phyloP scores from a whole-genome alignment of 2,329 filamentous ascomycete species.

The Diaporthe helianthi region DNA sequence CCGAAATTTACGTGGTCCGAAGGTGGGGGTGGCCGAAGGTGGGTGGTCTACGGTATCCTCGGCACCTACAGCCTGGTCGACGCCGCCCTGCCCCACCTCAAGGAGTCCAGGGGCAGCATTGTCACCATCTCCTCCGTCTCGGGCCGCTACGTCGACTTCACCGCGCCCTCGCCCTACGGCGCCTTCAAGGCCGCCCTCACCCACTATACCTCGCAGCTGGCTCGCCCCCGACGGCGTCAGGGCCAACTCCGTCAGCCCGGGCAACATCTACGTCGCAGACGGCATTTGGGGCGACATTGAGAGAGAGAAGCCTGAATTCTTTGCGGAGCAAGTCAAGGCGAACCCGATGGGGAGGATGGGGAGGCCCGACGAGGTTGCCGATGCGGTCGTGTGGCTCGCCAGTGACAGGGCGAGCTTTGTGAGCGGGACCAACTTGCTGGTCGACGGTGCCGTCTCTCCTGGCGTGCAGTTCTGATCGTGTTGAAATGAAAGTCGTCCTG shows the following conservation, averaged over 20 bases:
- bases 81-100: slow-evolving; percentile 43
- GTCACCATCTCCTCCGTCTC: slow-evolving; percentile 46
- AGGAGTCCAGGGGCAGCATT: slow-evolving; percentile 44
- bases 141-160: slow-evolving; percentile 47
- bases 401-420: slow-evolving; percentile 36
- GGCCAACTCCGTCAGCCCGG: slow-evolving; percentile 45
- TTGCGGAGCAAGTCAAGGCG: slow-evolving; percentile 36
- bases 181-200: slow-evolving; percentile 46
- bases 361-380: slow-evolving; percentile 37
- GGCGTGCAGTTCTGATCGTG: slow-evolving; percentile 33
- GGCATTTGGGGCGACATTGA: slow-evolving; percentile 46
- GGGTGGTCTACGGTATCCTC: too few relatives aligned
- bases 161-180: slow-evolving; percentile 46
- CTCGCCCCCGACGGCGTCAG: slow-evolving; percentile 45
- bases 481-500: neutral
- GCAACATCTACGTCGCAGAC: slow-evolving; percentile 47
- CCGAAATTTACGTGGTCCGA: too few relatives aligned
- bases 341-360: slow-evolving; percentile 37
- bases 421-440: slow-evolving; percentile 35
- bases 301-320: slow-evolving; percentile 41
- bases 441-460: slow-evolving; percentile 37
- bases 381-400: slow-evolving; percentile 36
- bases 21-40: too few relatives aligned
- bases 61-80: slow-evolving; percentile 43
- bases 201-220: slow-evolving; percentile 46